A percentile compares a stretch with the other conserved stretches of the same genome.
Evolutionary conservation across 441 rosid species (phyloP).

Genomic region (Gossypium davidsonii): DNA sequence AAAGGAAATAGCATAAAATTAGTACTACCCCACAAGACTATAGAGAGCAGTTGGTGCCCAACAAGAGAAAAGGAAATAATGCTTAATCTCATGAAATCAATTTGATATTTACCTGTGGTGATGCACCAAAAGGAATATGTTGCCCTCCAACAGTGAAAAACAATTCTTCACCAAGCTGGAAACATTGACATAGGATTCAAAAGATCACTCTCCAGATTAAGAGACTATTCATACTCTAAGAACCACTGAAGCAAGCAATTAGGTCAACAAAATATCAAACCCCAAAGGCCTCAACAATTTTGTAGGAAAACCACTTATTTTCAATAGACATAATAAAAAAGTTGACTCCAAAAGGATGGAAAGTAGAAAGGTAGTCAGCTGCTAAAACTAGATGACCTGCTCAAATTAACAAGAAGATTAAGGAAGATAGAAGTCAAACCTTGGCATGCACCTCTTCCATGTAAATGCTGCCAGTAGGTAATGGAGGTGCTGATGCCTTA

Average conservation of each 20-base stretch:
- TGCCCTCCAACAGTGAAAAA: conserved; percentile 81
- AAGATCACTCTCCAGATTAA: not conserved
- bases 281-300: not conserved
- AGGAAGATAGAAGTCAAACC: conserved; percentile 38
- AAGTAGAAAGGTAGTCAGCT: not conserved
- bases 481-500: conserved; percentile 37
- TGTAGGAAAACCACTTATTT: not conserved
- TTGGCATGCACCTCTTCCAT: conserved; percentile 95
- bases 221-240: not conserved
- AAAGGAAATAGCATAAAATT: conserved; percentile 4
- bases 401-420: not conserved
- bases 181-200: conserved; percentile 16
- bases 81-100: not conserved
- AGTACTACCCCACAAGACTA: not conserved
- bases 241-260: not conserved
- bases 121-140: conserved; percentile 87
- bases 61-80: not conserved
- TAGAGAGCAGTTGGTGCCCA: not conserved
- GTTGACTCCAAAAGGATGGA: not conserved
- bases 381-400: not conserved
- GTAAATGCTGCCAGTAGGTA: conserved; percentile 71
- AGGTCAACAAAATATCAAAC: not conserved
- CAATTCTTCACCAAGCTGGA: conserved; percentile 89
- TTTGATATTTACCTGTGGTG: conserved; percentile 70
- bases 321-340: not conserved